These are phyloP conservation scores for Blumeriella jaapii DNA, from an alignment of 2,329 filamentous ascomycete genomes.

Conservation along the genomic window DNA sequence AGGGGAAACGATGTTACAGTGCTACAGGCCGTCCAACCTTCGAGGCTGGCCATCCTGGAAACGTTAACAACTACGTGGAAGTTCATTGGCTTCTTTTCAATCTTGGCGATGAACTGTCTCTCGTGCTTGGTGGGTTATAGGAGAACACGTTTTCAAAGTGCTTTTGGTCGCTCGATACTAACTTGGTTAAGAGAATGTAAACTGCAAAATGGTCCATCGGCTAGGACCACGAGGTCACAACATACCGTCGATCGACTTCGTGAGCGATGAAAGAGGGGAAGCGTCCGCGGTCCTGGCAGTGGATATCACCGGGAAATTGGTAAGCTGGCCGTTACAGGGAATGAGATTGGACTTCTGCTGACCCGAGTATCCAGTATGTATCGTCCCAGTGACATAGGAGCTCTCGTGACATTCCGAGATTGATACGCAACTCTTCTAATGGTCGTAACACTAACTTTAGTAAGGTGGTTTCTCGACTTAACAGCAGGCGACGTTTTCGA, in stretches of 20 bases:
- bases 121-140: no score
- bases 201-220: conserved; percentile 9
- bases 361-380: neutral
- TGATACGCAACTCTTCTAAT: neutral
- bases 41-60: no score
- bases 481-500: neutral
- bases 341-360: neutral
- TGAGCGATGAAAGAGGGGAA: conserved; percentile 12
- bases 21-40: no score
- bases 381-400: neutral
- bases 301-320: conserved; percentile 20
- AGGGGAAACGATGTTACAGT: neutral
- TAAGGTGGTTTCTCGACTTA: conserved; percentile 4
- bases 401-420: no score
- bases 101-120: no score
- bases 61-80: no score
- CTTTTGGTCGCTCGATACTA: no score
- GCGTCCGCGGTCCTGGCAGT: conserved; percentile 19
- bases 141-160: no score
- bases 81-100: no score
- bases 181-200: neutral
- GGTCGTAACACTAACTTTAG: neutral
- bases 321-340: neutral
- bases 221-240: conserved; percentile 15
- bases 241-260: conserved; percentile 24